Base-by-base conservation (phyloP, 108 stramenopile genomes). In the Fistulifera solaris region DNA sequence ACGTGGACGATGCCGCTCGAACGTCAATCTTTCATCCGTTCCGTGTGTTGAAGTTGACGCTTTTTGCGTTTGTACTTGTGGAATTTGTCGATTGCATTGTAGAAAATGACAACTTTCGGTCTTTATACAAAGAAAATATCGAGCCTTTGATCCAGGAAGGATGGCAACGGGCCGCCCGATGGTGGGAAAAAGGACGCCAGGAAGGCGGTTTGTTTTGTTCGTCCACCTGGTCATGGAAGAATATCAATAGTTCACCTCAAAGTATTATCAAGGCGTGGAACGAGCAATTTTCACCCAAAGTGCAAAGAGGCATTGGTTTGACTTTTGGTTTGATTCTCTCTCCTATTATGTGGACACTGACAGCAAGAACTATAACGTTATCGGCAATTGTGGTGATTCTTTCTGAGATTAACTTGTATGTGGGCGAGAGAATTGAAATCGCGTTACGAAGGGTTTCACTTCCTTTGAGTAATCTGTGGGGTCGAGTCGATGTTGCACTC, bases 181-280 rank as follows among this genome's bases (percentile, higher is more conserved):
- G 26, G 23, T 50, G 49, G 49, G 21, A 22, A 1, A 50, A 50
- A 2, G 49, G 53, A 39, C 53, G 53, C 14, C 15, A 18, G 25
- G 27, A 38, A 18, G 53, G 53, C 3, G 53, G 53, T 3, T 54
- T 54, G 53, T 21, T 54, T 4, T 35, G 31, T 38, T 31, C 38
- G 4, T 16, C 27, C 1, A 54, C 53, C 2, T 54, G 53, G 53
- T 35, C 31, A 8, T 35, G 31, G 31, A 3, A 35, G 31, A 35
- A 35, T 35, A 35, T 35, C 31, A 35, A 35, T 35, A 76, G 57
- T 45, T 59, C 60, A 7, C 45, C 67, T 21, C 62, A 65, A 7
- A 26, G 40, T n/a, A 35, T 71, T 13, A 45, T 57, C 70, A 62
- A 46, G 41, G 71, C 62, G 15, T 54, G 68, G 22, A 39, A 65